Conservation (phyloP, 2,329 filamentous ascomycete species). For the Pestalotiopsis sp. region DNA sequence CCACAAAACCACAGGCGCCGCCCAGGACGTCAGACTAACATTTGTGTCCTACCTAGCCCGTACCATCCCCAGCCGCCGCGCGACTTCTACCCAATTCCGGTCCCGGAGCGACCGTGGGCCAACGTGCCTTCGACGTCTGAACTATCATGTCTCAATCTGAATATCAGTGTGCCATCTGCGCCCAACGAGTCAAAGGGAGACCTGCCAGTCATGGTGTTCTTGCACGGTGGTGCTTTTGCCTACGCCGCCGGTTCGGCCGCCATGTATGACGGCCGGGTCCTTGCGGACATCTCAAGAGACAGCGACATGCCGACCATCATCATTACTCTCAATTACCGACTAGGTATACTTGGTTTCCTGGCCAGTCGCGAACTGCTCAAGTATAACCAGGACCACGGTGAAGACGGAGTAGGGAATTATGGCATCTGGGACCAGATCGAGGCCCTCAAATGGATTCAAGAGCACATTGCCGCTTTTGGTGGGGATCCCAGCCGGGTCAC, state of each 20-base stretch:
- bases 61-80: not conserved
- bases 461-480: slow-evolving; percentile 53
- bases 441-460: slow-evolving; percentile 54
- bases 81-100: not conserved
- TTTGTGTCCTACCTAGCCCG: not conserved
- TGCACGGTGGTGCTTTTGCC: not conserved
- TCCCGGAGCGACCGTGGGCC: not conserved
- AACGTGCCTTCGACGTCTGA: not conserved
- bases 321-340: not conserved
- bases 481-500: slow-evolving; percentile 54
- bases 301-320: not conserved
- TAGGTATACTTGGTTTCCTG: not conserved
- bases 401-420: not conserved
- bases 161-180: not conserved
- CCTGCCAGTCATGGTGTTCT: not conserved
- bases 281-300: not conserved
- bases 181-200: not conserved
- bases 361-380: not conserved
- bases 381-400: not conserved
- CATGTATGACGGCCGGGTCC: not conserved
- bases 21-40: not conserved
- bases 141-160: not conserved
- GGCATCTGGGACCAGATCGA: slow-evolving; percentile 31
- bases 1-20: not conserved
- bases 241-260: not conserved